Base-by-base conservation (phyloP, 176 grass and related monocot genomes). In the Eragrostis curvula region DNA sequence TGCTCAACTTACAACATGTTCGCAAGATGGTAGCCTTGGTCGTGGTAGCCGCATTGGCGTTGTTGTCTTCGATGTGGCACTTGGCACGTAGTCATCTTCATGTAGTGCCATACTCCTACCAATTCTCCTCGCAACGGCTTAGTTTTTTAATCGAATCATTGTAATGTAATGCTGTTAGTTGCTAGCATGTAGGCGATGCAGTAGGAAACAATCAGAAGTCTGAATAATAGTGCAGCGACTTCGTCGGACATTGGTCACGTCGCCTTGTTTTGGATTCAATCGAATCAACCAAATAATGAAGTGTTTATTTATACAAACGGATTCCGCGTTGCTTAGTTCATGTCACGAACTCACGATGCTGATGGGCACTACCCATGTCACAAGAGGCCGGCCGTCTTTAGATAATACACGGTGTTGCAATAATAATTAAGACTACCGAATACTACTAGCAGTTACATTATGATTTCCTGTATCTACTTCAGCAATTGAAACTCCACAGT, bases 311-410 rank as follows among this genome's bases (percentile, higher is more conserved):
- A 81, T 57, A 32, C n/a, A 57, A 69, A 42, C 47, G 16, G 47
- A 14, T 23, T 81, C 45, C 70, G 71, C 53, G 40, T 81, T 70
- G 8, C 70, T 57, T 84, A 59, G 85, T 75, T 89, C 73, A 71
- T 86, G 88, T 55, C 83, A 65, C 27, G 39, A 81, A 82, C 83
- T 55, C 83, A 57, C 27, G 39, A 65, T 70, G 70, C 79, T 70
- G 84, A 53, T 65, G 75, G 47, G 56, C 64, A 72, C 78, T 86
- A 79, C 61, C 79, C 73, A 23, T 73, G 79, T 73, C 79, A 78
- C 79, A 90, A 86, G 78, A 79, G 73, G 73, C 67, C 50, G 88
- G 83, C 67, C 80, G 47, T 82, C 58, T 73, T 78, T 21, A 36
- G 30, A 90, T 82, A 89, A 79, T 57, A n/a, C 16, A 66, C 41